phyloP scores from a whole-genome alignment of 345 rosid species.

The Sonneratia caseolaris region DNA sequence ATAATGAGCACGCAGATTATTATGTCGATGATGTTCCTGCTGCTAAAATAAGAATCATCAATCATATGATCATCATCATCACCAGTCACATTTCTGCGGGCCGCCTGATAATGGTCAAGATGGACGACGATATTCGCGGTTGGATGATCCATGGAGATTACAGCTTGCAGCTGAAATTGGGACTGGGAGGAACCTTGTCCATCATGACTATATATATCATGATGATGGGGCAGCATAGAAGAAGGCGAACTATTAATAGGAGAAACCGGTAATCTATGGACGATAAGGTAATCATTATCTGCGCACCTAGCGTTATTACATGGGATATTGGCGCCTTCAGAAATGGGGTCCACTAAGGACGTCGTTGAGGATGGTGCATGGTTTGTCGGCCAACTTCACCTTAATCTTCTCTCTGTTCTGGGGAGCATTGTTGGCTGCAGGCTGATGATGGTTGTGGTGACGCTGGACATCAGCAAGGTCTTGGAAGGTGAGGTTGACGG shows the following conservation, averaged over 20 bases:
- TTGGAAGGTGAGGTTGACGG: constrained; percentile 57
- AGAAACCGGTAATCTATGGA: too few species aligned
- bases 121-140: not conserved
- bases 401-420: not conserved
- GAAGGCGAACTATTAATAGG: not conserved
- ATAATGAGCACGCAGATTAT: not conserved
- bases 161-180: constrained; percentile 37
- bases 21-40: not conserved
- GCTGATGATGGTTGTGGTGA: not conserved
- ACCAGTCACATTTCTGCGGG: not conserved
- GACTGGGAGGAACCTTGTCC: constrained; percentile 27
- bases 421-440: not conserved
- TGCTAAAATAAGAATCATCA: not conserved
- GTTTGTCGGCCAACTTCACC: not conserved
- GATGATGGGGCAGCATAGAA: not conserved
- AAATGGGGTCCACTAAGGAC: not conserved
- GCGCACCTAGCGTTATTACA: not conserved
- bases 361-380: not conserved
- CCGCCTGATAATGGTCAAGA: not conserved
- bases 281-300: not conserved
- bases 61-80: not conserved
- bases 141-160: constrained; percentile 20
- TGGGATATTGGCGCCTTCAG: not conserved
- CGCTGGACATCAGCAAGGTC: constrained; percentile 31
- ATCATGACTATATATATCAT: not conserved